Evolutionary conservation across 306 rosid species (phyloP).

Genomic region (Cucurbita pepo): DNA sequence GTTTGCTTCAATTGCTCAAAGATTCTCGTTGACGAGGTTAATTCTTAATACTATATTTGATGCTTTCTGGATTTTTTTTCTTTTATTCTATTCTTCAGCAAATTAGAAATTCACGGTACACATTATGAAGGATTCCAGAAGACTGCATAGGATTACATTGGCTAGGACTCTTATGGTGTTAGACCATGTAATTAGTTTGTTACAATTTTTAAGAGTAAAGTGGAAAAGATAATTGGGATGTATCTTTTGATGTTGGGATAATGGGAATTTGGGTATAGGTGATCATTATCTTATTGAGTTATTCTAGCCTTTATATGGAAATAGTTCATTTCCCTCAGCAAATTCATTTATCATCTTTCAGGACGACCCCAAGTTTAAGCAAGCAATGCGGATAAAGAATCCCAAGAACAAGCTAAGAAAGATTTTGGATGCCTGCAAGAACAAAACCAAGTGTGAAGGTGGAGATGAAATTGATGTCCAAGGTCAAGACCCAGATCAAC

Average conservation of each 20-base stretch:
- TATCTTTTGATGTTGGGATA: neutral
- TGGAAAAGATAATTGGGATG: neutral
- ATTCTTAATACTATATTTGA: neutral
- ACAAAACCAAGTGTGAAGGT: constrained; percentile 87
- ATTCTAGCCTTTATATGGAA: neutral
- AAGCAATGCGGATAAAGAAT: constrained; percentile 65
- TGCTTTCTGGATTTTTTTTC: neutral
- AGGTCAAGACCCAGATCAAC: constrained; percentile 54
- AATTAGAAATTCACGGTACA: neutral
- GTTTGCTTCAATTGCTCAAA: constrained; percentile 97
- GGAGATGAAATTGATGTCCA: constrained; percentile 83
- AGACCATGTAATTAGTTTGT: neutral
- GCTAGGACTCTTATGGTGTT: neutral
- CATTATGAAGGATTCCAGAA: neutral
- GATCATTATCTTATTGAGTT: neutral
- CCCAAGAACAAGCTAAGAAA: constrained; percentile 69
- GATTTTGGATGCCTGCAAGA: constrained; percentile 85
- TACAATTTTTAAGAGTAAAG: neutral
- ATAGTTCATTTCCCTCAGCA: neutral
- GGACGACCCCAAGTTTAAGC: constrained; percentile 88
- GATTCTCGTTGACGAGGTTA: constrained; percentile 68
- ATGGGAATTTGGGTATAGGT: neutral
- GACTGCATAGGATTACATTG: neutral
- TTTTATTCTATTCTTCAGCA: neutral
- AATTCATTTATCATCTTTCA: constrained; percentile 17